These are phyloP conservation scores for Beta macrorhiza DNA, from an alignment of 179 eudicot species.

Conservation along the genomic window DNA sequence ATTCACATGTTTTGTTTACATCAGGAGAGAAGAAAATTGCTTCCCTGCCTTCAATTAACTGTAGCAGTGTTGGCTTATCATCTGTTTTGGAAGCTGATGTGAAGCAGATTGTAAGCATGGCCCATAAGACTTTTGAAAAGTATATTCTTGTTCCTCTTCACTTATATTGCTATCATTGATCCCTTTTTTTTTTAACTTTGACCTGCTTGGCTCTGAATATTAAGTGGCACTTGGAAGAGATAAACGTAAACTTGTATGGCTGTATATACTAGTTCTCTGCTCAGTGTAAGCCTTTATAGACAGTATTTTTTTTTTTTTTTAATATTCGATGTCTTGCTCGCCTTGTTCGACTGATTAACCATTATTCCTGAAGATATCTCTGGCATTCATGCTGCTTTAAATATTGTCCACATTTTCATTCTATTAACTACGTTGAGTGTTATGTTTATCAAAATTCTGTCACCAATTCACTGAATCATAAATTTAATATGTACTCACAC, in stretches of 20 bases:
- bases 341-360: no score
- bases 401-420: no score
- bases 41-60: slow-evolving; percentile 43
- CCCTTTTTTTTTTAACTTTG: neutral
- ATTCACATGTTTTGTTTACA: slow-evolving; percentile 47
- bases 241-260: neutral
- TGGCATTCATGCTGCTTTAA: no score
- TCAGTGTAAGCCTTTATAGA: no score
- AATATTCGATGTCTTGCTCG: no score
- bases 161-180: neutral
- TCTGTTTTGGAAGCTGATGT: slow-evolving; percentile 84
- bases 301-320: no score
- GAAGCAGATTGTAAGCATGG: slow-evolving; percentile 70
- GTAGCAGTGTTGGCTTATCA: slow-evolving; percentile 53
- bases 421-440: no score
- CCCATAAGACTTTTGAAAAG: slow-evolving; percentile 80
- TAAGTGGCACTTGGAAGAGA: slow-evolving; percentile 2
- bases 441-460: no score
- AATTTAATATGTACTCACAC: neutral
- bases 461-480: no score
- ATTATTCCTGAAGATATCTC: no score
- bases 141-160: slow-evolving; percentile 31
- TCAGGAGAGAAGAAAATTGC: slow-evolving; percentile 42
- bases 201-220: slow-evolving; percentile 17
- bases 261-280: no score